phyloP scores from a whole-genome alignment of 2,329 filamentous ascomycete species.

The Dryadomyces quercivorus region DNA sequence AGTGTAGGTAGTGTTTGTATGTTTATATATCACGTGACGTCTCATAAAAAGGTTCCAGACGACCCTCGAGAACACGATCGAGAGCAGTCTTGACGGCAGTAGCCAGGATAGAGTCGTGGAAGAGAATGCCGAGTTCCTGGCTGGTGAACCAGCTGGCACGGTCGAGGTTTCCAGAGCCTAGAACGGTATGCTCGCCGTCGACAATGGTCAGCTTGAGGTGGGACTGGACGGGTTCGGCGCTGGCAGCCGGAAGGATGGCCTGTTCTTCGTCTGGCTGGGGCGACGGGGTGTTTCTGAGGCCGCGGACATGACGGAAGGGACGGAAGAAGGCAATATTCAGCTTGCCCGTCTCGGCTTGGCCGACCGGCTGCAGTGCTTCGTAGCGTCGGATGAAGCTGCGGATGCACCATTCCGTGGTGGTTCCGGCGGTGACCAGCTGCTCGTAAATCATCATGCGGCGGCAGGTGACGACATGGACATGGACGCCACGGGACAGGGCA shows the following conservation, averaged over 20 bases:
- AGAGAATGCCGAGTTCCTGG: conserved; percentile 64
- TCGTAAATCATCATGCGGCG: conserved; percentile 63
- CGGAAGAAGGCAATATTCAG: conserved; percentile 49
- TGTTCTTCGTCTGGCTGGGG: conserved; percentile 9
- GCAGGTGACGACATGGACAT: conserved; percentile 56
- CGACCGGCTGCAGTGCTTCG: conserved; percentile 13
- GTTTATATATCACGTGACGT: neutral
- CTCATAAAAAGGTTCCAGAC: conserved; percentile 18
- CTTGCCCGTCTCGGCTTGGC: conserved; percentile 25
- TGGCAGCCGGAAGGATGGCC: conserved; percentile 4
- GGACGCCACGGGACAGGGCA: conserved; percentile 52
- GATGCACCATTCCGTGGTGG: conserved; percentile 56
- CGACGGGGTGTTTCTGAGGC: neutral
- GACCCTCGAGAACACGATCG: conserved; percentile 20
- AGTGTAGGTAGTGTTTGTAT: too few relatives aligned
- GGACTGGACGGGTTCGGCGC: conserved; percentile 54
- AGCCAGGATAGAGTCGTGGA: conserved; percentile 27
- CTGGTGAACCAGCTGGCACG: conserved; percentile 79
- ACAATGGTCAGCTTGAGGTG: conserved; percentile 70
- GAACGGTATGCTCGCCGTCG: conserved; percentile 52
- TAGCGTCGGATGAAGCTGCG: conserved; percentile 45
- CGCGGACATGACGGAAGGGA: conserved; percentile 9
- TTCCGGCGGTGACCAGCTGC: conserved; percentile 69
- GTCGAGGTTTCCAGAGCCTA: conserved; percentile 78
- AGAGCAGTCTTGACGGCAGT: conserved; percentile 18